Conservation (phyloP, 202 grass and related monocot genomes). For the Panicum hallii region DNA sequence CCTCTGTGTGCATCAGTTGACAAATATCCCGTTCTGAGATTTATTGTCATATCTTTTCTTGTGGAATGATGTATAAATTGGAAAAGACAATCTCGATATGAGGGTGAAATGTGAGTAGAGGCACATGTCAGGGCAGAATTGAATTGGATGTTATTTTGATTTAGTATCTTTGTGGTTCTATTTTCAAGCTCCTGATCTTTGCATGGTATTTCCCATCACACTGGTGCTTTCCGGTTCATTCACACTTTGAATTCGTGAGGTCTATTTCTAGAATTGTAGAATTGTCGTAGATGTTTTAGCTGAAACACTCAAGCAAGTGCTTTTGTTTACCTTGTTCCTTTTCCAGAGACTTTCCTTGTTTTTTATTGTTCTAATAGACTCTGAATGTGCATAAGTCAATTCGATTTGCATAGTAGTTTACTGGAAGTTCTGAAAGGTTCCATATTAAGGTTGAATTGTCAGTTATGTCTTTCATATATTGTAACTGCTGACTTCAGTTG, state of each 20-base stretch:
- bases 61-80: neutral
- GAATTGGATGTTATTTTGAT: neutral
- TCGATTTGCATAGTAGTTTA: conserved; percentile 17
- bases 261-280: neutral
- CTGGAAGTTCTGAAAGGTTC: conserved; percentile 5
- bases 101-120: neutral
- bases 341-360: neutral
- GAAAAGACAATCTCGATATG: neutral
- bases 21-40: neutral
- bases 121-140: neutral
- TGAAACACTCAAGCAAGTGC: neutral
- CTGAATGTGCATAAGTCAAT: neutral
- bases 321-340: neutral
- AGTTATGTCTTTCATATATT: conserved; percentile 8
- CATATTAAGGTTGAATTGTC: conserved; percentile 1
- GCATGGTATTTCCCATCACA: neutral
- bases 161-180: neutral
- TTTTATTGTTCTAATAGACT: conserved; percentile 11
- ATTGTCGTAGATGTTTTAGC: neutral
- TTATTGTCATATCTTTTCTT: neutral
- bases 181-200: neutral
- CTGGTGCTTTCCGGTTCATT: neutral
- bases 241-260: neutral
- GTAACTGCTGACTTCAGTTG: conserved; percentile 10
- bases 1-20: conserved; percentile 33